A percentile compares a stretch with the other conserved stretches of the same genome.
Evolutionary conservation across 2,329 filamentous ascomycete genomes (phyloP).

Genomic region (Neospermospora avenae): DNA sequence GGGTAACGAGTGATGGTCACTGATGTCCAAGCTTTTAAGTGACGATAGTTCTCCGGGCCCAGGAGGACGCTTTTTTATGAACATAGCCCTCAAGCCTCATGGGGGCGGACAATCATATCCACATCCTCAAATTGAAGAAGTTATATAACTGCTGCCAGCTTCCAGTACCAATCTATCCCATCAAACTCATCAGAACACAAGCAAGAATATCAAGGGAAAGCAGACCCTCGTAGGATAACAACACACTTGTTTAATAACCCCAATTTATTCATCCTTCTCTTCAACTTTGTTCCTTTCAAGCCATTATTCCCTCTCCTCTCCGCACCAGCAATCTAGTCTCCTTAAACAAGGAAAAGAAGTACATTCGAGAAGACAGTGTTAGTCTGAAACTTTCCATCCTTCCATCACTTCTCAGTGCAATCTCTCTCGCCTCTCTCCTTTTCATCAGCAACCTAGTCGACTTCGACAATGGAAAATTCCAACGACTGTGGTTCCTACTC

Average conservation of each 20-base stretch:
- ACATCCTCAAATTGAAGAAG: no score
- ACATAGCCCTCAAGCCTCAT: background rate
- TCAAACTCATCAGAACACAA: background rate
- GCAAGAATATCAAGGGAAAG: background rate
- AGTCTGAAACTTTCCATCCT: background rate
- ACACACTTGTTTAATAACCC: no score
- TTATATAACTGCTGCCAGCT: no score
- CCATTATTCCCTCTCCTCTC: no score
- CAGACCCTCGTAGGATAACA: no score
- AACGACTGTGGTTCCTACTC: background rate
- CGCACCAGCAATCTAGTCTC: no score
- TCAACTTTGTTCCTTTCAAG: no score
- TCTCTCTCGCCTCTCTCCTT: background rate
- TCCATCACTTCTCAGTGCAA: background rate
- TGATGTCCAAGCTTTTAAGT: background rate
- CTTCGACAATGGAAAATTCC: background rate
- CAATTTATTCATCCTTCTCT: no score
- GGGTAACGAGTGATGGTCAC: background rate
- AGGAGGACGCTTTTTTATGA: background rate
- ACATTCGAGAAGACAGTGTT: background rate
- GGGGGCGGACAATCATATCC: background rate
- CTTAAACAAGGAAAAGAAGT: background rate
- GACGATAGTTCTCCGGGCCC: background rate
- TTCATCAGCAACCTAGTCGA: background rate
- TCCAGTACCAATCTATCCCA: no score